Base-by-base conservation (phyloP, 805 yeast genomes). In the Starmerella bacillaris region DNA sequence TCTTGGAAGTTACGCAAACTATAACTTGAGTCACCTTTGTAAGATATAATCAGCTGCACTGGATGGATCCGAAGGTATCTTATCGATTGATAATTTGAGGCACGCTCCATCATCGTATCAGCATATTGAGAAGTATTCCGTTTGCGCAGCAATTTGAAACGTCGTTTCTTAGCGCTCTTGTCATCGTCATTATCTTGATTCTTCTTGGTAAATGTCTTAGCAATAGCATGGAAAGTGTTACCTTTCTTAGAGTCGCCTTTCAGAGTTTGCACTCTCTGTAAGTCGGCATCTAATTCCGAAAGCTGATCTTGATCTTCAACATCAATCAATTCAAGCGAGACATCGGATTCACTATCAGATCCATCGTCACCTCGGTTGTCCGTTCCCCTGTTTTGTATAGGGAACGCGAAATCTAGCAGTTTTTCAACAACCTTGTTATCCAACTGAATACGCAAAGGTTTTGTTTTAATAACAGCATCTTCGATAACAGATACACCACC, bases 401-500 rank as follows among this genome's bases (percentile, higher is more conserved):
- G 92, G 56, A 80, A 76, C n/a, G 76, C 56, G 57, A 79, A 84
- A 14, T 63, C 58, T 48, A 76, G 60, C 18, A 84, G 51, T 44
- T 65, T 67, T 27, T 65, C 66, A 1, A 83, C 75, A 0, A 84
- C 70, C 1, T 58, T 60, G 43, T 76, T 78, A 41, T 84, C 95
- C 26, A 86, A 52, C 43, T 74, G 77, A 3, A 86, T 46, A 40
- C 69, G 70, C 41, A 84, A 47, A 1, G 94, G 94, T 35, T 67
- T 64, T 14, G 80, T 53, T 2, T 57, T 54, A 15, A 79, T 60
- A 24, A 68, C 68, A 18, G 80, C 73, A 34, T 65, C 59, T 39
- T 71, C 72, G 57, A 84, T 62, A 18, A 84, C 73, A n/a, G 78
- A 68, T 34, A 84, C 82, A 8, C 96, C 96, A 21, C 94, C 96